Conservation (phyloP, 2,329 filamentous ascomycete species). For the Claviceps pazoutovae region DNA sequence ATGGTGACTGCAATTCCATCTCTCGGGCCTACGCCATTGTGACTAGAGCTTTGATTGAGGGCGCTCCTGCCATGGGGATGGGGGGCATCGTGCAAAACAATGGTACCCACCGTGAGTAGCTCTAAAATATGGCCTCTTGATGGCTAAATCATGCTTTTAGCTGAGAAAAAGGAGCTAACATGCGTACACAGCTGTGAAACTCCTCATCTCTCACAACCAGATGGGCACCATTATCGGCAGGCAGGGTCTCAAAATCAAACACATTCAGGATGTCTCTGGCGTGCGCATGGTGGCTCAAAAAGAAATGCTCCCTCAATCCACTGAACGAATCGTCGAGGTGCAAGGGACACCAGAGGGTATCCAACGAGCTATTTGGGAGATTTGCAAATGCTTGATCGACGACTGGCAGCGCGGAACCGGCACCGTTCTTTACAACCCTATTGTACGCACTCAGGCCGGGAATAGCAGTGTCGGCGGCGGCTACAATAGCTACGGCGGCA, state of each 20-base stretch:
- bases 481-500: conserved; percentile 22
- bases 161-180: neutral
- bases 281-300: conserved; percentile 99
- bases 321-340: conserved; percentile 92
- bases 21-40: conserved; percentile 89
- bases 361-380: conserved; percentile 94
- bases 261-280: conserved; percentile 92
- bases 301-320: conserved; percentile 98
- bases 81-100: conserved; percentile 75
- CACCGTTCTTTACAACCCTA: conserved; percentile 94
- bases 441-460: conserved; percentile 65
- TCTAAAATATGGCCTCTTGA: neutral
- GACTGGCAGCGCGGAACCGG: conserved; percentile 96
- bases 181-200: conserved; percentile 63
- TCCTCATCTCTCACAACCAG: conserved; percentile 98
- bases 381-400: conserved; percentile 94
- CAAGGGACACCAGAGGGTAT: conserved; percentile 91
- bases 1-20: conserved; percentile 75
- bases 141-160: neutral
- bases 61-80: conserved; percentile 91
- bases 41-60: conserved; percentile 79
- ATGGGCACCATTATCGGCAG: conserved; percentile 99
- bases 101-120: conserved; percentile 75
- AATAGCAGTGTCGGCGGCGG: conserved; percentile 31
- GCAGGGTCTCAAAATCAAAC: conserved; percentile 96